Conservation (phyloP, 1,284 basidiomycete species). For the Anthracocystis setariae region DNA sequence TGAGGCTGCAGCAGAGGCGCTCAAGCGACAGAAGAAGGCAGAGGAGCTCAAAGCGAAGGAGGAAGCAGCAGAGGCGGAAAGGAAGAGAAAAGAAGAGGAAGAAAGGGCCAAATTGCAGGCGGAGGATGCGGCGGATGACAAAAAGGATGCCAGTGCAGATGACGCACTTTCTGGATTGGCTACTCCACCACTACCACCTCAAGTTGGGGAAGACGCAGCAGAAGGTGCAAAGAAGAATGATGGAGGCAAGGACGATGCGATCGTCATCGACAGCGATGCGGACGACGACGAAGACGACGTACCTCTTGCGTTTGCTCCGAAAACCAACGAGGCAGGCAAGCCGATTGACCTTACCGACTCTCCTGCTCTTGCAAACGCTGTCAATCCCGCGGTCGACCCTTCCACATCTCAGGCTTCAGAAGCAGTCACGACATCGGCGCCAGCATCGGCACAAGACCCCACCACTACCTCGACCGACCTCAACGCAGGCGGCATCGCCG, state of each 20-base stretch:
- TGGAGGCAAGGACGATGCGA: slow-evolving; percentile 28
- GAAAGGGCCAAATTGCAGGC: not conserved
- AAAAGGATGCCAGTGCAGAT: slow-evolving; percentile 6
- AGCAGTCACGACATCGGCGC: not conserved
- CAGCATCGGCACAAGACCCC: slow-evolving; percentile 1
- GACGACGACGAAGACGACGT: slow-evolving; percentile 53
- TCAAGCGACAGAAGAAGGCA: slow-evolving; percentile 27
- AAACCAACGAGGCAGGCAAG: slow-evolving; percentile 17
- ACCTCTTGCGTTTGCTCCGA: slow-evolving; percentile 44
- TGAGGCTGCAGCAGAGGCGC: slow-evolving; percentile 29
- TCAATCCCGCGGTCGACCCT: slow-evolving; percentile 4
- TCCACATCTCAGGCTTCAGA: not conserved
- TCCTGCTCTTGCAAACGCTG: slow-evolving; percentile 16
- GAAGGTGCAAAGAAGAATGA: not conserved
- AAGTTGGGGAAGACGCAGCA: not conserved
- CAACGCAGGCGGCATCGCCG: slow-evolving; percentile 8
- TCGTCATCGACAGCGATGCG: slow-evolving; percentile 49
- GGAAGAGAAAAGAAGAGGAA: not conserved
- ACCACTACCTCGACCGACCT: not conserved
- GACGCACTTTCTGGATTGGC: slow-evolving; percentile 13
- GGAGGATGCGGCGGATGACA: not conserved
- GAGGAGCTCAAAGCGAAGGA: slow-evolving; percentile 13
- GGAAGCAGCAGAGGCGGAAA: slow-evolving; percentile 15
- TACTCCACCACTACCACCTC: slow-evolving; percentile 19
- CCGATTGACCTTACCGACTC: slow-evolving; percentile 44